phyloP scores from a whole-genome alignment of 1,284 basidiomycete genomes.

The Wallemia ichthyophaga region DNA sequence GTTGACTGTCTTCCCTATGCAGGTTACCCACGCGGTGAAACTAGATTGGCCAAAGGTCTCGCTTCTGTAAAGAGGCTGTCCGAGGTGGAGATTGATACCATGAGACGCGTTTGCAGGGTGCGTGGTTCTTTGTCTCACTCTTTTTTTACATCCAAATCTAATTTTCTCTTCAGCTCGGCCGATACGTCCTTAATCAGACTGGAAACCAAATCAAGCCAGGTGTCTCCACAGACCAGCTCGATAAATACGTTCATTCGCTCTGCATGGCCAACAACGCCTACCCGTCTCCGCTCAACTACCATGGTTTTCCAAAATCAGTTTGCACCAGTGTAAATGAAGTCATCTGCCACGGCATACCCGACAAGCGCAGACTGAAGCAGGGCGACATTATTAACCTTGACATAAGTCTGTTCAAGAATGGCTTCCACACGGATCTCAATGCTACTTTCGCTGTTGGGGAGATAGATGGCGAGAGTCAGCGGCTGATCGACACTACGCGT shows the following conservation, averaged over 20 bases:
- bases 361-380: slow-evolving; percentile 50
- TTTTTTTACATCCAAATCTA: neutral
- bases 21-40: slow-evolving; percentile 21
- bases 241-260: slow-evolving; percentile 80
- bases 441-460: slow-evolving; percentile 56
- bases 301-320: slow-evolving; percentile 74
- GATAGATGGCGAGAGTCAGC: slow-evolving; percentile 47
- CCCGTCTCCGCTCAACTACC: slow-evolving; percentile 80
- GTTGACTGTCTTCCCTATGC: slow-evolving; percentile 2
- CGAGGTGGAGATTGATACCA: slow-evolving; percentile 38
- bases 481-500: slow-evolving; percentile 49
- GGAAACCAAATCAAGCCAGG: slow-evolving; percentile 62
- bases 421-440: slow-evolving; percentile 32
- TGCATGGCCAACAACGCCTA: slow-evolving; percentile 73
- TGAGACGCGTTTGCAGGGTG: slow-evolving; percentile 44
- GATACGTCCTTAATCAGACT: slow-evolving; percentile 72
- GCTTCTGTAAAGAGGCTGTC: slow-evolving; percentile 32
- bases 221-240: slow-evolving; percentile 80
- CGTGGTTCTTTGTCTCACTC: slow-evolving; percentile 9
- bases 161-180: slow-evolving; percentile 28
- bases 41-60: slow-evolving; percentile 28
- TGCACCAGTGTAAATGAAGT: slow-evolving; percentile 94
- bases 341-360: slow-evolving; percentile 90
- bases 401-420: slow-evolving; percentile 34
- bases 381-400: slow-evolving; percentile 84